Evolutionary conservation across 2,329 filamentous ascomycete species (phyloP).

Genomic region (Fusarium sp.): DNA sequence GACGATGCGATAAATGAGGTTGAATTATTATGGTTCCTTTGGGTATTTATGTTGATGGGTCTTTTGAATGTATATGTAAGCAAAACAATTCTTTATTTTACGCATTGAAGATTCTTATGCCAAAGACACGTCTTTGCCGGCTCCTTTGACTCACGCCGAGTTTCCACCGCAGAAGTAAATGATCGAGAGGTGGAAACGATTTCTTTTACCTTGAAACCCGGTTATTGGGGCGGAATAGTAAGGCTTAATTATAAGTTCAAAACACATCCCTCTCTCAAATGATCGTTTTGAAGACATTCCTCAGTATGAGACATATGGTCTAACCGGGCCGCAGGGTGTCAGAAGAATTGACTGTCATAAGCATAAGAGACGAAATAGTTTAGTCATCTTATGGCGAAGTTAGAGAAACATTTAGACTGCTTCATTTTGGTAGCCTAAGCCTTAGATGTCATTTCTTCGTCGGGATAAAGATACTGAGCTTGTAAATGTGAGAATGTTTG

Average conservation of each 20-base stretch:
- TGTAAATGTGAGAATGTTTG: background rate
- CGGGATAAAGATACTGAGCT: background rate
- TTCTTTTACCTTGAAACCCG: background rate
- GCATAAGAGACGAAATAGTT: too few species aligned
- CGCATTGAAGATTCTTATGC: background rate
- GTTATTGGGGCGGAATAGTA: background rate
- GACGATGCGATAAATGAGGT: background rate
- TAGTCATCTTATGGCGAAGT: too few species aligned
- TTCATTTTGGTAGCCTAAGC: too few species aligned
- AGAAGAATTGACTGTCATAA: too few species aligned
- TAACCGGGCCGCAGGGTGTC: too few species aligned
- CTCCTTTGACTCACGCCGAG: conserved; percentile 44
- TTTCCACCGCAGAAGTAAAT: background rate
- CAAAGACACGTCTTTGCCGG: background rate
- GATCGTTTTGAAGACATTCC: background rate
- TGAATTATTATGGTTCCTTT: background rate
- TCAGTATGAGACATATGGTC: background rate
- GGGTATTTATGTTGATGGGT: background rate
- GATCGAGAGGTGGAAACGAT: background rate
- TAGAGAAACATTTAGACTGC: too few species aligned
- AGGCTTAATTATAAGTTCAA: background rate
- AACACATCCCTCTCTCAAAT: background rate
- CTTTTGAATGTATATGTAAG: background rate
- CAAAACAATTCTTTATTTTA: too few species aligned
- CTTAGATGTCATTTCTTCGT: accelerated